Conservation (phyloP, 139 green algal genomes). For the Chlorella sp. region DNA sequence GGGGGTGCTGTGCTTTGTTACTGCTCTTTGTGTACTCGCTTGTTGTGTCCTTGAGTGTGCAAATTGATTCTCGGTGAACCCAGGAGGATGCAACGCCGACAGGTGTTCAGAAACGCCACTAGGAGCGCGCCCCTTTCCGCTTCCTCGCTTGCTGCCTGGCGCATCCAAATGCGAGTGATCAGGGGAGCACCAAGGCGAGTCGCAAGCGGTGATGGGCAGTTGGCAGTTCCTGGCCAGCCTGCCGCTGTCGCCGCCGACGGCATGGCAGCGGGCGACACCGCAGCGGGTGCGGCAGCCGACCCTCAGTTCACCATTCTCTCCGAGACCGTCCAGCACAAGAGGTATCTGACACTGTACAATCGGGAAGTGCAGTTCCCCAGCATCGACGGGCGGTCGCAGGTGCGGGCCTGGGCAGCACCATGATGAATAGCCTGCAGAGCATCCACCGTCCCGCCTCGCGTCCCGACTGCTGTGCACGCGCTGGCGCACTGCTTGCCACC, state of each 20-base stretch:
- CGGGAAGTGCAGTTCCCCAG: constrained; percentile 58
- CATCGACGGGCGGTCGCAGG: neutral
- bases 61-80: no score
- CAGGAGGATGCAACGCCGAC: no score
- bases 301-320: constrained; percentile 45
- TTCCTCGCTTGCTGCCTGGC: neutral
- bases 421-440: neutral
- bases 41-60: no score
- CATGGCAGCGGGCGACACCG: neutral
- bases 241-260: no score
- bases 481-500: neutral
- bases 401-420: neutral
- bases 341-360: constrained; percentile 76
- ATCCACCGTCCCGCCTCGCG: no score
- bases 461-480: neutral
- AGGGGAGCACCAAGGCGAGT: neutral
- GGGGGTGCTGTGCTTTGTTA: no score
- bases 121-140: no score
- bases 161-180: neutral
- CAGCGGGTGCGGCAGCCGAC: neutral
- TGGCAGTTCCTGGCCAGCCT: no score
- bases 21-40: no score
- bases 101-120: no score
- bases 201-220: no score
- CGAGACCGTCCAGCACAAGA: constrained; percentile 52